A percentile compares a stretch with the other conserved stretches of the same genome.
These are phyloP conservation scores for Diaporthe humulicola DNA, from an alignment of 2,329 filamentous ascomycete genomes.

Conservation along the genomic window DNA sequence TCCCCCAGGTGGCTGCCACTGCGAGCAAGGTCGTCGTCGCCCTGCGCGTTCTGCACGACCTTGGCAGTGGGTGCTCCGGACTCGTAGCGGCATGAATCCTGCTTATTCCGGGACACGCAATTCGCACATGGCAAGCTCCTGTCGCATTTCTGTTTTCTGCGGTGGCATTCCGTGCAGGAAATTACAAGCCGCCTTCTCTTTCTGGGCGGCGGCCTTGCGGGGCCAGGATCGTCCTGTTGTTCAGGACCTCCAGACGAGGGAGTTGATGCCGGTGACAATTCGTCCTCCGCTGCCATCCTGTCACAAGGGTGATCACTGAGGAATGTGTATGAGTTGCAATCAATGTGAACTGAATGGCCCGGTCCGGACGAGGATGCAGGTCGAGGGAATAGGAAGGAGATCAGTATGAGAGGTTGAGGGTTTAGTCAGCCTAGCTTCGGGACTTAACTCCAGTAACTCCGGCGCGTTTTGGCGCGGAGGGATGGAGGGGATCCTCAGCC, in stretches of 20 bases:
- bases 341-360: not conserved
- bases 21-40: conserved; percentile 14
- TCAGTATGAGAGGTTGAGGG: conserved; percentile 4
- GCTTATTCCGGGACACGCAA: conserved; percentile 69
- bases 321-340: not conserved
- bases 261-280: conserved; percentile 32
- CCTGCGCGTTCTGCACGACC: conserved; percentile 43
- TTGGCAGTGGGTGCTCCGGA: conserved; percentile 60
- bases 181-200: conserved; percentile 73
- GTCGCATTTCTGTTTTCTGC: conserved; percentile 75
- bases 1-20: not conserved
- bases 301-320: not conserved
- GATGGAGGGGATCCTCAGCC: not conserved
- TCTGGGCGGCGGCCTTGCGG: conserved; percentile 57
- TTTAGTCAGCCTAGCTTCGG: conserved; percentile 27
- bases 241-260: conserved; percentile 28
- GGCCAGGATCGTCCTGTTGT: conserved; percentile 13
- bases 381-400: not conserved
- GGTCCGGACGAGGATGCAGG: not conserved
- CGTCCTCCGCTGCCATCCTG: conserved; percentile 24
- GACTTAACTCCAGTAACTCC: conserved; percentile 28
- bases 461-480: conserved; percentile 9
- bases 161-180: conserved; percentile 74
- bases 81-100: conserved; percentile 69
- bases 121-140: conserved; percentile 71